These are phyloP conservation scores for Pseudophaeomoniella oleicola DNA, from an alignment of 2,329 filamentous ascomycete species.

Conservation along the genomic window DNA sequence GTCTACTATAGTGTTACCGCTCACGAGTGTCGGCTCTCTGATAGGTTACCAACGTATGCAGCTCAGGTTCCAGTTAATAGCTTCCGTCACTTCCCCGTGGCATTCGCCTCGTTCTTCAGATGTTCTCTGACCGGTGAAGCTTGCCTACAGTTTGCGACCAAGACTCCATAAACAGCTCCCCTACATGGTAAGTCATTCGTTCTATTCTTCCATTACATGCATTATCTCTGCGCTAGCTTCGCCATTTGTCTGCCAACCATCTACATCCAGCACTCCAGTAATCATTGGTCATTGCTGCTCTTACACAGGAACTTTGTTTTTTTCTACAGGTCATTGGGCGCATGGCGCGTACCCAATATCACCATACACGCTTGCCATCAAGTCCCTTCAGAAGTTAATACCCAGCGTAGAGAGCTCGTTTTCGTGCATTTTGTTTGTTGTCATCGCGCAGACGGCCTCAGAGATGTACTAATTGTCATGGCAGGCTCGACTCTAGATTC, in stretches of 20 bases:
- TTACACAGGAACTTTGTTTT: too few species aligned
- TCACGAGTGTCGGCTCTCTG: neutral
- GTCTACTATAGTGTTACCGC: neutral
- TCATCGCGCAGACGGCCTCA: too few species aligned
- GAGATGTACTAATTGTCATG: neutral
- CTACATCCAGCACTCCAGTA: too few species aligned
- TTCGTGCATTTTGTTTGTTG: too few species aligned
- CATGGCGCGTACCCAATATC: neutral
- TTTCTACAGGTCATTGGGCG: neutral
- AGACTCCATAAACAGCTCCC: neutral
- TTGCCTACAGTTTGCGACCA: neutral
- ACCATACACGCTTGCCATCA: too few species aligned
- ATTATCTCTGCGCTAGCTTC: too few species aligned
- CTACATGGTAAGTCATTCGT: neutral
- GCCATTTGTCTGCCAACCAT: too few species aligned
- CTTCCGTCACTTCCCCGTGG: neutral
- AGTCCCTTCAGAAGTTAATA: too few species aligned
- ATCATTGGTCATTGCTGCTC: too few species aligned
- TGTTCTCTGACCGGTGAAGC: neutral
- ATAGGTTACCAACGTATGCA: neutral
- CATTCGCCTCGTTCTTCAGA: neutral
- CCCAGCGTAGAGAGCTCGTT: too few species aligned
- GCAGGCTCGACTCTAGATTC: neutral
- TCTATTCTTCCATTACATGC: too few species aligned
- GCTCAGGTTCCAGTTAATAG: neutral